Conservation (phyloP, 352 stramenopile species). For the Pythium angustatum region DNA sequence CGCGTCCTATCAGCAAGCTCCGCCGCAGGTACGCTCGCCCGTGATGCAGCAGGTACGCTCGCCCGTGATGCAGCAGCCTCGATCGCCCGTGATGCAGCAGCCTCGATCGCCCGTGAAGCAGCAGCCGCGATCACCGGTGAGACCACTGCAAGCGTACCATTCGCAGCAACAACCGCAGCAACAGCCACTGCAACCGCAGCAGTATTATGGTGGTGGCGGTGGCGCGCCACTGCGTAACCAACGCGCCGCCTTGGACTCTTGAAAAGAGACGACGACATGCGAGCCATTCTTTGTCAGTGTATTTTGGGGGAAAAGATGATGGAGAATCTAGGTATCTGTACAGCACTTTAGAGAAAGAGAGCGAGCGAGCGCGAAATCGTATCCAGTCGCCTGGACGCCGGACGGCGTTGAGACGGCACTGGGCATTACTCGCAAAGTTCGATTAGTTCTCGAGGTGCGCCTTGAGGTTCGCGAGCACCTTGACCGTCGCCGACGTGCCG, state of each 20-base stretch:
- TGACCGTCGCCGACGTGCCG: conserved; percentile 79
- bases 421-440: no score
- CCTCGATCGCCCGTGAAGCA: conserved; percentile 9
- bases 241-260: conserved; percentile 1
- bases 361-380: not conserved
- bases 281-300: no score
- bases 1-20: conserved; percentile 4
- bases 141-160: not conserved
- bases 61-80: not conserved
- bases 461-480: conserved; percentile 76
- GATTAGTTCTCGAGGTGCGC: conserved; percentile 38
- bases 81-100: conserved; percentile 1
- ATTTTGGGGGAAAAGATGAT: not conserved
- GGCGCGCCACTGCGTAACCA: not conserved
- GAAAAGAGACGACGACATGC: conserved; percentile 16
- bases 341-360: not conserved
- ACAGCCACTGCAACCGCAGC: not conserved
- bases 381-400: not conserved
- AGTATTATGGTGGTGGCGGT: not conserved
- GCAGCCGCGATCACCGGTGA: not conserved
- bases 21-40: conserved; percentile 8
- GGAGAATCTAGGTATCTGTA: conserved; percentile 22
- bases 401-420: not conserved
- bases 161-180: not conserved
- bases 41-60: conserved; percentile 5